These are phyloP conservation scores for Piper betle DNA, from an alignment of 164 flowering plant genomes.

Conservation along the genomic window DNA sequence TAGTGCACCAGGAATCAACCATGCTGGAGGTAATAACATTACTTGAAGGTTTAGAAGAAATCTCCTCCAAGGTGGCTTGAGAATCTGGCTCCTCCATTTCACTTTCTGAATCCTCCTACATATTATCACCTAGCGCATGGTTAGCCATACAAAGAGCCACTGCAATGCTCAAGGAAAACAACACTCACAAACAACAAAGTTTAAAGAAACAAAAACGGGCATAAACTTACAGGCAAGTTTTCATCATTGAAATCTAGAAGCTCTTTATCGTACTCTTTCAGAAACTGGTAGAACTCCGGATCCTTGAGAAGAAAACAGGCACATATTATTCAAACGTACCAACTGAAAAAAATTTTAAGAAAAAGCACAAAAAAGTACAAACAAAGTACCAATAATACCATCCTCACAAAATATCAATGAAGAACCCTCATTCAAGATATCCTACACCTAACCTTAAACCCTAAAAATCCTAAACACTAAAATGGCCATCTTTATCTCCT, in stretches of 20 bases:
- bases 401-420: too few relatives aligned
- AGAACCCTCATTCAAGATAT: too few relatives aligned
- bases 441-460: too few relatives aligned
- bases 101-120: conserved; percentile 13
- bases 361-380: too few relatives aligned
- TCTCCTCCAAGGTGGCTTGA: conserved; percentile 14
- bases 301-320: conserved; percentile 37
- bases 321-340: neutral
- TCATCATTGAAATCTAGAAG: conserved; percentile 69
- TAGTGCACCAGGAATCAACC: conserved; percentile 74
- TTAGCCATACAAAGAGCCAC: neutral
- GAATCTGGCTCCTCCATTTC: conserved; percentile 14
- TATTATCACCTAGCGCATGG: neutral
- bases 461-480: too few relatives aligned
- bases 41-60: conserved; percentile 16
- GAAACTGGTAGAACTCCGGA: conserved; percentile 70
- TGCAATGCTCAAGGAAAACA: neutral
- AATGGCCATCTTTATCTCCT: too few relatives aligned
- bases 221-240: conserved; percentile 44
- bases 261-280: conserved; percentile 75
- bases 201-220: neutral
- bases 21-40: conserved; percentile 55
- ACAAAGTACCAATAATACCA: too few relatives aligned
- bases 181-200: neutral
- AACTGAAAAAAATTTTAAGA: neutral